These are phyloP conservation scores for Boletus tylopilopsis DNA, from an alignment of 768 basidiomycete genomes.

Conservation along the genomic window DNA sequence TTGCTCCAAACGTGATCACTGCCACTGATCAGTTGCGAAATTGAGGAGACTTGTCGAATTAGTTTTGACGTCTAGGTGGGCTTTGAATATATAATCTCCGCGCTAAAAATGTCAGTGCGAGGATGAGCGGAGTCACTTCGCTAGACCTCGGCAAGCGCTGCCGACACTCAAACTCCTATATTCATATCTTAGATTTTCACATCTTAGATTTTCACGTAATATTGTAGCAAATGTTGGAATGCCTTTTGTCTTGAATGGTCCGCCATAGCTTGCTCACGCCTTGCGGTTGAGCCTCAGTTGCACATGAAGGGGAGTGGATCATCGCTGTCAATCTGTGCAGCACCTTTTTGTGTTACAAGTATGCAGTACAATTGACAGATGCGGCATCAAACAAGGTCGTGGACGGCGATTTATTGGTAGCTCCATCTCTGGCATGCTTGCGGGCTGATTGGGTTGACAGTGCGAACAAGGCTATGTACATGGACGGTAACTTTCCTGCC, in stretches of 20 bases:
- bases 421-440: conserved; percentile 2
- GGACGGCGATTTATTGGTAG: conserved; percentile 52
- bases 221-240: conserved; percentile 19
- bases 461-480: too few relatives aligned
- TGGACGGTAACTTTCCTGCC: too few relatives aligned
- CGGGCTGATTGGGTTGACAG: too few relatives aligned
- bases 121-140: too few relatives aligned
- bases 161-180: too few relatives aligned
- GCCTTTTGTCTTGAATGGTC: conserved; percentile 1
- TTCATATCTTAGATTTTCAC: too few relatives aligned
- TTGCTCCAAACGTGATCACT: conserved; percentile 29
- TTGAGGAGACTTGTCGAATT: conserved; percentile 11
- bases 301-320: background rate
- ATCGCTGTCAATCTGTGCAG: conserved; percentile 46
- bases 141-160: too few relatives aligned
- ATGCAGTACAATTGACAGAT: conserved; percentile 59
- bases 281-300: background rate
- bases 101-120: too few relatives aligned
- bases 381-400: conserved; percentile 45
- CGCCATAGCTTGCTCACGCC: too few relatives aligned
- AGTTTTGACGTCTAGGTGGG: too few relatives aligned
- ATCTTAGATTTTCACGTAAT: background rate
- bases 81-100: too few relatives aligned
- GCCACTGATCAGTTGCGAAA: conserved; percentile 6
- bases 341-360: conserved; percentile 56